Evolutionary conservation across 164 flowering plant genomes (phyloP).

Genomic region (Akebia trifoliata): DNA sequence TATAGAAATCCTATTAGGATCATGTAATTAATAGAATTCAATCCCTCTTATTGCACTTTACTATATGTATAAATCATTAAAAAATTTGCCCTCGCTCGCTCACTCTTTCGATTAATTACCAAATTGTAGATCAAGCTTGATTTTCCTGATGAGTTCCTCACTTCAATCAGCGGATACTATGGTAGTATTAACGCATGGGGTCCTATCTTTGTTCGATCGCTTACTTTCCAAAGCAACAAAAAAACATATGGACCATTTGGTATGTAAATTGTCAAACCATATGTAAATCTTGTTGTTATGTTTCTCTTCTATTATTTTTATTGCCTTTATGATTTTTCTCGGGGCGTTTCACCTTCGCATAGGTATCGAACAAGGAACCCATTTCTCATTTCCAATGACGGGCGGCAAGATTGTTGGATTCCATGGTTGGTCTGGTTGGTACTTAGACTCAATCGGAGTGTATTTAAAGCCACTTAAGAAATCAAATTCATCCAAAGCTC

Average conservation of each 20-base stretch:
- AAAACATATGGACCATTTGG: slow-evolving; percentile 74
- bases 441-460: slow-evolving; percentile 64
- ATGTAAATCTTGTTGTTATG: too few species aligned
- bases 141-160: slow-evolving; percentile 62
- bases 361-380: slow-evolving; percentile 53
- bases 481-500: slow-evolving; percentile 21
- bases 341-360: too few species aligned
- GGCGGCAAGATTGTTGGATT: slow-evolving; percentile 71
- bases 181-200: slow-evolving; percentile 41
- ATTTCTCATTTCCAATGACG: slow-evolving; percentile 40
- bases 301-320: too few species aligned
- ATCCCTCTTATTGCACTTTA: too few species aligned
- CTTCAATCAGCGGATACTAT: slow-evolving; percentile 56
- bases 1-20: too few species aligned
- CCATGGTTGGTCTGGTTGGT: slow-evolving; percentile 62
- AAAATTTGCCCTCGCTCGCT: too few species aligned
- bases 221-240: slow-evolving; percentile 56
- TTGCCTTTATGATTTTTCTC: too few species aligned
- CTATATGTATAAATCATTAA: too few species aligned
- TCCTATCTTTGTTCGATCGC: slow-evolving; percentile 43
- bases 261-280: too few species aligned
- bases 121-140: slow-evolving; percentile 57
- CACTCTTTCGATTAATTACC: too few species aligned
- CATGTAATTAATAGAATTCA: too few species aligned
- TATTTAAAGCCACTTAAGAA: slow-evolving; percentile 41